A percentile compares a stretch with the other conserved stretches of the same genome.
Evolutionary conservation across 1,284 basidiomycete genomes (phyloP).

Genomic region (Volvariella surrecta): DNA sequence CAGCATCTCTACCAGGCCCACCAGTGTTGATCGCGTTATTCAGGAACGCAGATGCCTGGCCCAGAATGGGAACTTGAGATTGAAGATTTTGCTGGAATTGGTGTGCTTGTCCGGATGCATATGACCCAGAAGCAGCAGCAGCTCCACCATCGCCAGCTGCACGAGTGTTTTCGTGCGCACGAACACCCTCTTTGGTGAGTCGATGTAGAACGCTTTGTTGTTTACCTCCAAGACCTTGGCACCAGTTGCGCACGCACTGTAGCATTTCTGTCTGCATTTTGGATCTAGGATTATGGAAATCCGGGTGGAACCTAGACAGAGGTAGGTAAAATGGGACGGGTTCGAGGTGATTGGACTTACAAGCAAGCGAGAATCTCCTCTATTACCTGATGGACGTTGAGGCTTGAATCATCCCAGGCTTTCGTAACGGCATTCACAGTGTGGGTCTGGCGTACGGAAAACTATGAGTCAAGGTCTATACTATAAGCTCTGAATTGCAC

Average conservation of each 20-base stretch:
- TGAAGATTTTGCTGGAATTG: constrained; percentile 37
- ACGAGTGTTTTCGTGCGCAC: constrained; percentile 68
- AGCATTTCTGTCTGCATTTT: constrained; percentile 78
- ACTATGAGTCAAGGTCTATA: no score
- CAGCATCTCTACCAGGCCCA: constrained; percentile 14
- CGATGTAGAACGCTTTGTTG: constrained; percentile 51
- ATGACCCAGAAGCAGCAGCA: constrained; percentile 28
- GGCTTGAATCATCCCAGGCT: constrained; percentile 74
- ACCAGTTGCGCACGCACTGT: constrained; percentile 53
- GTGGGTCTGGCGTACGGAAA: constrained; percentile 31
- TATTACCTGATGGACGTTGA: constrained; percentile 50
- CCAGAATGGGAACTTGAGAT: constrained; percentile 42
- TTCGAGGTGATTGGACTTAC: constrained; percentile 27
- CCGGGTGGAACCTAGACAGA: constrained; percentile 68
- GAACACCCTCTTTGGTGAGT: constrained; percentile 58
- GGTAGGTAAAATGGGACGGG: not conserved
- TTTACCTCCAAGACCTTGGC: constrained; percentile 42
- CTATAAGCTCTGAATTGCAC: constrained; percentile 13
- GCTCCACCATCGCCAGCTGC: constrained; percentile 43
- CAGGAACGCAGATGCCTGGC: constrained; percentile 34
- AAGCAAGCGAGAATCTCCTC: constrained; percentile 71
- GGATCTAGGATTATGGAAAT: constrained; percentile 65
- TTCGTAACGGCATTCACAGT: constrained; percentile 59
- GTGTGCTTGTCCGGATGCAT: constrained; percentile 36
- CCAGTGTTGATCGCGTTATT: constrained; percentile 11